These are phyloP conservation scores for Kuraishia capsulata DNA, from an alignment of 805 yeast species.

Conservation along the genomic window DNA sequence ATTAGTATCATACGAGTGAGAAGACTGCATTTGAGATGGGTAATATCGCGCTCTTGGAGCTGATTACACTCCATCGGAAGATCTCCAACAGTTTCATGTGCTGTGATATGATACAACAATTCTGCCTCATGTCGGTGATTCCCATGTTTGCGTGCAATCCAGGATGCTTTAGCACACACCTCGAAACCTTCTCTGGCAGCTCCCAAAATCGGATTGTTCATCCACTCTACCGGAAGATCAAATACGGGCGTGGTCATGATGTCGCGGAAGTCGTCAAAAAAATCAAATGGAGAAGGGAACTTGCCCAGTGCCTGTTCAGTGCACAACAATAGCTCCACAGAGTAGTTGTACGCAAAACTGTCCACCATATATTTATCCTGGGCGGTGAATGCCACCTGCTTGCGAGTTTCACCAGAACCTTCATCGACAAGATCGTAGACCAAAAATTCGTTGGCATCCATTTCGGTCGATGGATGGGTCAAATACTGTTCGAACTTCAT, in stretches of 20 bases:
- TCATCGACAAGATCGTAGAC: not conserved
- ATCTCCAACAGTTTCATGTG: not conserved
- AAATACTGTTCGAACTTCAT: slow-evolving; percentile 3
- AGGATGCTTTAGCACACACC: slow-evolving; percentile 25
- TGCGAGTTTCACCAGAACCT: not conserved
- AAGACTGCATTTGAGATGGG: slow-evolving; percentile 1
- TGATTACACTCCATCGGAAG: not conserved
- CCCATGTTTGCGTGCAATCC: slow-evolving; percentile 17
- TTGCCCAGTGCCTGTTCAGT: slow-evolving; percentile 17
- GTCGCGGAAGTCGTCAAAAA: slow-evolving; percentile 21
- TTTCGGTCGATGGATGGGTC: slow-evolving; percentile 4
- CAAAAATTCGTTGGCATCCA: slow-evolving; percentile 4
- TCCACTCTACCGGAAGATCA: slow-evolving; percentile 23
- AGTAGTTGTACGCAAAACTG: slow-evolving; percentile 29
- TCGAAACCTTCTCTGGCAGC: slow-evolving; percentile 28
- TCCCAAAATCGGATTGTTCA: slow-evolving; percentile 33
- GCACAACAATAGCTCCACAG: slow-evolving; percentile 27
- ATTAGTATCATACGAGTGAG: not conserved
- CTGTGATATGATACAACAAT: not conserved
- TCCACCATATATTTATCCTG: slow-evolving; percentile 4
- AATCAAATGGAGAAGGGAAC: slow-evolving; percentile 32
- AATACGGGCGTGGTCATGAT: slow-evolving; percentile 25
- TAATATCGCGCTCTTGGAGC: not conserved
- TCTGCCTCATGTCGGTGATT: not conserved
- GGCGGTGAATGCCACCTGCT: slow-evolving; percentile 2